Percentiles rank a stretch among this genome's conserved stretches.
Evolutionary conservation across 352 stramenopile genomes (phyloP).

Genomic region (Globisporangium mamillatum): DNA sequence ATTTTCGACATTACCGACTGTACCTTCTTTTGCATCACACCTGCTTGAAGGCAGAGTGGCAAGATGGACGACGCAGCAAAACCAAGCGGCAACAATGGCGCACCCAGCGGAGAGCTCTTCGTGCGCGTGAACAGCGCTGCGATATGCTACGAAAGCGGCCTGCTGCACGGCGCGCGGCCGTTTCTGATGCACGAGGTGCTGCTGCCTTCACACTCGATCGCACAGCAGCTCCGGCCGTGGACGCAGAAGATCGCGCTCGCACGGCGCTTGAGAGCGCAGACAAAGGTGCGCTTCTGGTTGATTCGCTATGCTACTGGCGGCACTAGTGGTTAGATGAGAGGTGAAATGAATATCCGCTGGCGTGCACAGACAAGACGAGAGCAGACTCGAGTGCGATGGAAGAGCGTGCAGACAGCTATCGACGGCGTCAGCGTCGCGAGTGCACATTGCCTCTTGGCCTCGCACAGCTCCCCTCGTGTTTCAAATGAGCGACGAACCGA

Average conservation of each 20-base stretch:
- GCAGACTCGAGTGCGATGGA: slow-evolving; percentile 8
- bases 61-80: background rate
- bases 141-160: slow-evolving; percentile 23
- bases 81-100: background rate
- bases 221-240: slow-evolving; percentile 23
- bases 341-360: background rate
- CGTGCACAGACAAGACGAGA: background rate
- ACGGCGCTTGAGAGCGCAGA: slow-evolving; percentile 17
- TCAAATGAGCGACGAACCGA: background rate
- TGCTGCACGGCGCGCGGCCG: slow-evolving; percentile 23
- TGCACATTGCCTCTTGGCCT: background rate
- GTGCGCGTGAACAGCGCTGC: slow-evolving; percentile 26
- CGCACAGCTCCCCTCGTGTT: background rate
- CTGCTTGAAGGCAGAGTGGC: no score
- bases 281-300: slow-evolving; percentile 17
- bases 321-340: background rate
- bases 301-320: background rate
- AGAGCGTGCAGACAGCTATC: slow-evolving; percentile 1
- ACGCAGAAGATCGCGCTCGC: slow-evolving; percentile 26
- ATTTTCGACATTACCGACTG: no score
- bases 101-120: slow-evolving; percentile 46
- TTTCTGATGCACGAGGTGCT: slow-evolving; percentile 35
- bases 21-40: no score
- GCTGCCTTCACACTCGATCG: background rate
- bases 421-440: background rate